Evolutionary conservation across 345 rosid genomes (phyloP).

Genomic region (Murraya koenigii): DNA sequence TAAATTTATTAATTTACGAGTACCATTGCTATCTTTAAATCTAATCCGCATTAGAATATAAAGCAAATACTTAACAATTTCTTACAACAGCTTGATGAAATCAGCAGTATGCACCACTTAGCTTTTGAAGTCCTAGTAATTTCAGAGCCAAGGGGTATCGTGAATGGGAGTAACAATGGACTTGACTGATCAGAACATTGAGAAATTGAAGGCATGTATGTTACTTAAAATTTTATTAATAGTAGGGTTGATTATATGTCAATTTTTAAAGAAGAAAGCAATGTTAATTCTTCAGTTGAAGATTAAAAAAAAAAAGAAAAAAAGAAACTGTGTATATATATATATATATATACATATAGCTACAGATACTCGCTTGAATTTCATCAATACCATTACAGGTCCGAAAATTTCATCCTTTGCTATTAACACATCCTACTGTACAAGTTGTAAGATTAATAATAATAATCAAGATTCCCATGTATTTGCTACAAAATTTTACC

Average conservation of each 20-base stretch:
- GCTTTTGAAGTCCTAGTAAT: too few relatives aligned
- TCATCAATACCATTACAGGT: conserved; percentile 70
- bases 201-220: too few relatives aligned
- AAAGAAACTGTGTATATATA: too few relatives aligned
- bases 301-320: too few relatives aligned
- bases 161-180: conserved; percentile 62
- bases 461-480: background rate
- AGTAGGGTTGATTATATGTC: too few relatives aligned
- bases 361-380: conserved; percentile 52
- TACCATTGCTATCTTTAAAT: too few relatives aligned
- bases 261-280: background rate
- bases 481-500: conserved; percentile 26
- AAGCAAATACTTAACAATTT: too few relatives aligned
- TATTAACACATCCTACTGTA: conserved; percentile 66
- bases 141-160: conserved; percentile 69
- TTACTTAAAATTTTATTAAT: background rate
- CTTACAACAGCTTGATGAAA: too few relatives aligned
- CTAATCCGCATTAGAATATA: too few relatives aligned
- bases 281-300: background rate
- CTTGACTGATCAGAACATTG: conserved; percentile 24
- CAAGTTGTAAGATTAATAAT: background rate
- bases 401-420: conserved; percentile 78
- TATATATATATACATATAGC: too few relatives aligned
- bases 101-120: too few relatives aligned
- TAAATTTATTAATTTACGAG: too few relatives aligned